Evolutionary conservation across 768 basidiomycete genomes (phyloP), one percentile per base, ranked within the genome.

Genomic region (Amanita fuliginea): DNA sequence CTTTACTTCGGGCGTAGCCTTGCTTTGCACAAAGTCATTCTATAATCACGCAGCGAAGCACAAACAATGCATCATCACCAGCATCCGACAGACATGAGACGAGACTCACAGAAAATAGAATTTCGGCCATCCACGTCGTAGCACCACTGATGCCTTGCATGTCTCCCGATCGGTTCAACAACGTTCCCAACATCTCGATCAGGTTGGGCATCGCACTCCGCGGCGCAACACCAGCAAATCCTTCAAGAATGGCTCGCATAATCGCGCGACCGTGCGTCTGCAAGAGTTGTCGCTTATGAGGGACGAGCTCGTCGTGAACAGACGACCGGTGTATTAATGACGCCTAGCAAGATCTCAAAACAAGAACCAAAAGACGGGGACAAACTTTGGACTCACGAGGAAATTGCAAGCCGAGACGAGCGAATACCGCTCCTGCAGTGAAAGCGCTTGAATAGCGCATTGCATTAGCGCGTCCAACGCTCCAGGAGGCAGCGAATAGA

Each of bases 221-320:
- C 0, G 94, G 94, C 1, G 91, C 85, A 2, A 84, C 76, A 10
- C 86, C 82, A 0, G 88, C 93, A 47, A 95, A 88, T 18, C 87
- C 92, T 44, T 74, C 71, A 16, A 97, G 62, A 2, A 93, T 65
- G 0, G 85, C 85, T 13, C 77, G 75, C 64, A 93, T 77, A 51
- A 94, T 77, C 14, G 72, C 56, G 24, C 71, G 75, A n/a, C 87
- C 89, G 11, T 79, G 69, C 3, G 70, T 64, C 36, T 78, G 73
- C 34, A 75, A 52, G 10, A 74, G 60, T 1, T 55, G 57, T 10
- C 61, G 59, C 52, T 68, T 70, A 2, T 80, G 74, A 2, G 75
- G 65, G 1, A 69, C 72, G 9, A 89, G 74, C 24, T 81, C 75
- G 37, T 83, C 79, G 41, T 74, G 74, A 1, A 79, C 62, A 1